phyloP scores from a whole-genome alignment of 768 basidiomycete species.

The Lyophyllum shimeji region DNA sequence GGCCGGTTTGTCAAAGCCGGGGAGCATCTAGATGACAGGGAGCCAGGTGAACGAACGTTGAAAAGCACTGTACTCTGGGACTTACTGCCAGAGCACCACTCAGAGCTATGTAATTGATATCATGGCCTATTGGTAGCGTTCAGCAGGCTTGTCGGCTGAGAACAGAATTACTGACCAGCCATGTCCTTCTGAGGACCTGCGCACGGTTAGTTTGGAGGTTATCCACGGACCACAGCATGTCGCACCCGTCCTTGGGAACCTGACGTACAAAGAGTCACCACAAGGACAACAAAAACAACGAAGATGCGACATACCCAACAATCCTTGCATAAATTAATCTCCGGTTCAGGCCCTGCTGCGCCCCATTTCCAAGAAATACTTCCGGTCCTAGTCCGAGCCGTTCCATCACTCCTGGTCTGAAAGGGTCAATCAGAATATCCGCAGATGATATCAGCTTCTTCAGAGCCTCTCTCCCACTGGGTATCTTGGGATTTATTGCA shows the following conservation, averaged over 20 bases:
- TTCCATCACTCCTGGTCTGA: conserved; percentile 82
- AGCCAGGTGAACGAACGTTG: neutral
- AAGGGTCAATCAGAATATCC: conserved; percentile 85
- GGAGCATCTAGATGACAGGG: conserved; percentile 52
- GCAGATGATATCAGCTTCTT: conserved; percentile 60
- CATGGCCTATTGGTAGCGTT: conserved; percentile 54
- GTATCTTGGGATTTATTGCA: conserved; percentile 62
- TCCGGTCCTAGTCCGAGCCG: conserved; percentile 74
- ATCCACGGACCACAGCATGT: neutral
- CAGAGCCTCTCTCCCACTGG: conserved; percentile 54
- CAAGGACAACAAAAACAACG: neutral
- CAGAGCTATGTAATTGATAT: conserved; percentile 81
- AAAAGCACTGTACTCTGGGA: neutral
- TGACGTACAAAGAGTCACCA: conserved; percentile 20
- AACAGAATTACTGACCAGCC: conserved; percentile 53
- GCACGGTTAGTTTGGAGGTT: conserved; percentile 14
- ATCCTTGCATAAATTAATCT: conserved; percentile 73
- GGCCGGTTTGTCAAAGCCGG: conserved; percentile 62
- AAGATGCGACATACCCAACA: conserved; percentile 52
- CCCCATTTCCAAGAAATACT: conserved; percentile 56
- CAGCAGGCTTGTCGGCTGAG: neutral
- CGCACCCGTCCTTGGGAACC: conserved; percentile 63
- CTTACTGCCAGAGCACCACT: conserved; percentile 71
- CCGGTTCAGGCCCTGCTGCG: conserved; percentile 52
- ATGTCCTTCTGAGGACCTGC: conserved; percentile 70